Base-by-base conservation (phyloP, 805 yeast genomes). In the Schwanniomyces polymorphus region DNA sequence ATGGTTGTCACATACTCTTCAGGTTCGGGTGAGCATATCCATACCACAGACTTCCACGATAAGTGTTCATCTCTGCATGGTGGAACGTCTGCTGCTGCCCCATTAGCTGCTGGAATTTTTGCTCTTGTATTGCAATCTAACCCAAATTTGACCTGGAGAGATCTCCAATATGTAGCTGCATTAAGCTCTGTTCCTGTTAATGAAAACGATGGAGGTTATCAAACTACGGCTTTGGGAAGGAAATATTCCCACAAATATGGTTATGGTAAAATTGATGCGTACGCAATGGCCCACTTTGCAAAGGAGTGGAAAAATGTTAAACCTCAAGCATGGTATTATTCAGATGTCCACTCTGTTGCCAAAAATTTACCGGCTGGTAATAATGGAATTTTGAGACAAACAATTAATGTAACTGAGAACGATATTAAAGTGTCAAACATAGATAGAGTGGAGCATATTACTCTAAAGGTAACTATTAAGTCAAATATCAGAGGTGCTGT, bases 21-120 rank as follows among this genome's bases (percentile, higher is more conserved):
- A 2, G 97, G 97, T 1, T 83, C 91, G 3, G 88, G 88, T 29
- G 96, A 89, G 60, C 86, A 82, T 59, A 92, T 94, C 47, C 91
- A 88, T 60, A 88, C 98, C 6, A 87, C 97, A 1, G 96, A 88
- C 62, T 77, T 88, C 38, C 75, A 83, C 42, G 77, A 78, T 6
- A 66, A 71, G 54, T 94, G 99, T 65, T 72, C 95, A 1, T 76
- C 76, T 33, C 65, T 56, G 23, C 99, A 94, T 65, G 97, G 97
- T 9, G 99, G 99, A 17, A 94, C 99, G 0, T 92, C 98, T 18
- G 99, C 99, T 0, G 97, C 99, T 12, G 99, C 99, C 0, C 99
- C 99, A 0, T 75, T 94, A 47, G 98, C 97, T 0, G 97, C 98
- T 0, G 99, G 98, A n/a, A 78, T 94, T 1, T 90, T 88, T 63